Conservation (phyloP, 352 stramenopile genomes). For the Phytophthora pseudosyringae region DNA sequence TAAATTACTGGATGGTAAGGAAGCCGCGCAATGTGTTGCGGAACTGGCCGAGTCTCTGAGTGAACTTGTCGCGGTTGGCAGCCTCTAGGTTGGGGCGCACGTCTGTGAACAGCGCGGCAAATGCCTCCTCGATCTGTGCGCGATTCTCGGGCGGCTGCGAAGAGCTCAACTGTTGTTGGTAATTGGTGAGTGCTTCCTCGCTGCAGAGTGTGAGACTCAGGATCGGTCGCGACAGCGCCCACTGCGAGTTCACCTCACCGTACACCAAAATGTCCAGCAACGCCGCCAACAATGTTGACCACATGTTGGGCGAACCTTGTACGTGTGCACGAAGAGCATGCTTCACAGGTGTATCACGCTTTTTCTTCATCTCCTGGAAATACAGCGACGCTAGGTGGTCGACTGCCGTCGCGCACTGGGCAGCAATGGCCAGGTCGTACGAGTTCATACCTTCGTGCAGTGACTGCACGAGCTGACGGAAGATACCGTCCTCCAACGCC, state of each 20-base stretch:
- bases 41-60: slow-evolving; percentile 97
- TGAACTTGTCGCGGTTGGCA: slow-evolving; percentile 98
- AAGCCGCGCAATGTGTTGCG: slow-evolving; percentile 95
- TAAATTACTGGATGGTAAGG: slow-evolving; percentile 88
- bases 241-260: slow-evolving; percentile 96
- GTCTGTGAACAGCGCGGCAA: slow-evolving; percentile 96
- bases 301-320: slow-evolving; percentile 93
- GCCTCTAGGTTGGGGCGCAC: slow-evolving; percentile 96
- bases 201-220: slow-evolving; percentile 97
- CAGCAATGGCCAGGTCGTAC: slow-evolving; percentile 93
- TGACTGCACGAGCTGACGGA: slow-evolving; percentile 96
- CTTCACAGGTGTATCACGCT: slow-evolving; percentile 95
- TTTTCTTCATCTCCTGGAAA: slow-evolving; percentile 97
- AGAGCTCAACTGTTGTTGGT: slow-evolving; percentile 95
- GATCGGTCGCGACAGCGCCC: slow-evolving; percentile 97
- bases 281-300: slow-evolving; percentile 83
- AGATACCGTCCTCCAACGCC: slow-evolving; percentile 92
- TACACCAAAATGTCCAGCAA: slow-evolving; percentile 98
- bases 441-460: slow-evolving; percentile 90
- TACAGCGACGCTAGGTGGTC: slow-evolving; percentile 94
- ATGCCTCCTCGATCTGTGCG: slow-evolving; percentile 94
- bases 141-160: slow-evolving; percentile 95
- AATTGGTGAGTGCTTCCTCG: slow-evolving; percentile 91
- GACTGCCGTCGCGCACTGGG: slow-evolving; percentile 96
- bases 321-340: slow-evolving; percentile 93